Evolutionary conservation across 768 basidiomycete genomes (phyloP).

Genomic region (Leccinellum rugosiceps): DNA sequence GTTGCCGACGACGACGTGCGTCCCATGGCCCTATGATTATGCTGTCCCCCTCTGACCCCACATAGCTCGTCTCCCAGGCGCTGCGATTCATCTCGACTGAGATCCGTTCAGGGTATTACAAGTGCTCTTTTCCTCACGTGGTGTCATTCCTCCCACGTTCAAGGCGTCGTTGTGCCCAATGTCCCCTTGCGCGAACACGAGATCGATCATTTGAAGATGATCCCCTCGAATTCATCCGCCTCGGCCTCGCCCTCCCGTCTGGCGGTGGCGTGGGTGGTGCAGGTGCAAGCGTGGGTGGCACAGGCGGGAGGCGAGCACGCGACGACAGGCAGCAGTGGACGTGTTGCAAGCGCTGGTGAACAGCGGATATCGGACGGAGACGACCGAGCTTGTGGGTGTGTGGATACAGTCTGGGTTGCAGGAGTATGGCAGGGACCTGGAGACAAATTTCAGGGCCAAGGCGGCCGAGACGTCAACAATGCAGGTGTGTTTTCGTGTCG

Average conservation of each 20-base stretch:
- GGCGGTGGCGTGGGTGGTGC: slow-evolving; percentile 25
- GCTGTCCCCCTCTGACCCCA: neutral
- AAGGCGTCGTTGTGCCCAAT: slow-evolving; percentile 56
- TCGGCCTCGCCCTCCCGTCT: slow-evolving; percentile 57
- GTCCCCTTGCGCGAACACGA: slow-evolving; percentile 85
- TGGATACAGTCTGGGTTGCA: slow-evolving; percentile 77
- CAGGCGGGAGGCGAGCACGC: slow-evolving; percentile 64
- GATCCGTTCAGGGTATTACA: slow-evolving; percentile 75
- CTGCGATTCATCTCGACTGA: slow-evolving; percentile 89
- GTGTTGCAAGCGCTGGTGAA: slow-evolving; percentile 87
- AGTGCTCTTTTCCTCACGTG: slow-evolving; percentile 73
- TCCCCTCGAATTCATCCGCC: slow-evolving; percentile 89
- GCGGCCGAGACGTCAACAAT: slow-evolving; percentile 86
- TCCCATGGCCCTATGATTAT: neutral
- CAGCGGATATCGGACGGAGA: slow-evolving; percentile 74
- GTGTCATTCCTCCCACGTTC: slow-evolving; percentile 41
- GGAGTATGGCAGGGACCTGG: slow-evolving; percentile 56
- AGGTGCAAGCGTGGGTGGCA: no score
- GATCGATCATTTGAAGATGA: slow-evolving; percentile 94
- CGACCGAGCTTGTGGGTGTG: slow-evolving; percentile 78
- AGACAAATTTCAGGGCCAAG: slow-evolving; percentile 73
- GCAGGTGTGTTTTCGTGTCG: slow-evolving; percentile 48
- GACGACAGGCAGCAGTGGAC: slow-evolving; percentile 90
- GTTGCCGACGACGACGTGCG: slow-evolving; percentile 72
- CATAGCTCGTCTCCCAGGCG: slow-evolving; percentile 83